phyloP scores from a whole-genome alignment of 108 stramenopile species.

The Pseudonitzschia delicatissima region DNA sequence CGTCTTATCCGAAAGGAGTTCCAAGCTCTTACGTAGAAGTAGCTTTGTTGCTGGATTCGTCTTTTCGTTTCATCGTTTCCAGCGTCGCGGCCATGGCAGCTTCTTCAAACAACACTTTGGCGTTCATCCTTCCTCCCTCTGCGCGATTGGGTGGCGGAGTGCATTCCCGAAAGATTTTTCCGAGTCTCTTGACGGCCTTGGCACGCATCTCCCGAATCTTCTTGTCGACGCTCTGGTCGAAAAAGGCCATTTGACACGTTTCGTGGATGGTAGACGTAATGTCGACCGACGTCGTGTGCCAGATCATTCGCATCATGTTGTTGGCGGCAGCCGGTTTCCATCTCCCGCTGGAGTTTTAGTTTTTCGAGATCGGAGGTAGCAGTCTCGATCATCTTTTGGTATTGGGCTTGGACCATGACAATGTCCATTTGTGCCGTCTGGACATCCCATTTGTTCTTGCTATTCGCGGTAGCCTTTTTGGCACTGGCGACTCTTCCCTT shows the following conservation, averaged over 20 bases:
- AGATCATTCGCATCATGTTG: slow-evolving; percentile 52
- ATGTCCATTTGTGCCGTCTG: slow-evolving; percentile 46
- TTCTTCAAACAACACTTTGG: slow-evolving; percentile 63
- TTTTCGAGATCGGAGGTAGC: slow-evolving; percentile 59
- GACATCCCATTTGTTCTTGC: slow-evolving; percentile 47
- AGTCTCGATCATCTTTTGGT: slow-evolving; percentile 44
- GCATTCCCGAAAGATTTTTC: slow-evolving; percentile 58
- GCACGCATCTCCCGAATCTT: slow-evolving; percentile 56
- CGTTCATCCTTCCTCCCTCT: slow-evolving; percentile 42
- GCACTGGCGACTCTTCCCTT: slow-evolving; percentile 52
- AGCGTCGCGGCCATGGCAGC: slow-evolving; percentile 78
- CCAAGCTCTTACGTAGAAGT: too few relatives aligned
- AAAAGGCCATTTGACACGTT: slow-evolving; percentile 64
- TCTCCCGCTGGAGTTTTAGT: slow-evolving; percentile 30
- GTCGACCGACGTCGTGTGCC: slow-evolving; percentile 68
- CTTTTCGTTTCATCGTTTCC: slow-evolving; percentile 78
- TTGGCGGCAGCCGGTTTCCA: slow-evolving; percentile 44
- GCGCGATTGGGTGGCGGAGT: slow-evolving; percentile 26
- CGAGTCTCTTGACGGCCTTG: slow-evolving; percentile 51
- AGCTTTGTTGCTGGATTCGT: slow-evolving; percentile 47
- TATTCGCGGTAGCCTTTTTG: slow-evolving; percentile 20
- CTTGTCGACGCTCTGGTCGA: slow-evolving; percentile 62
- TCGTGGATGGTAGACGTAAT: slow-evolving; percentile 71
- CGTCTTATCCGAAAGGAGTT: too few relatives aligned
- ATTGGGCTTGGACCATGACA: slow-evolving; percentile 47